phyloP scores from a whole-genome alignment of 371 early-diverging fungal species.

The Rhizopus delemar region DNA sequence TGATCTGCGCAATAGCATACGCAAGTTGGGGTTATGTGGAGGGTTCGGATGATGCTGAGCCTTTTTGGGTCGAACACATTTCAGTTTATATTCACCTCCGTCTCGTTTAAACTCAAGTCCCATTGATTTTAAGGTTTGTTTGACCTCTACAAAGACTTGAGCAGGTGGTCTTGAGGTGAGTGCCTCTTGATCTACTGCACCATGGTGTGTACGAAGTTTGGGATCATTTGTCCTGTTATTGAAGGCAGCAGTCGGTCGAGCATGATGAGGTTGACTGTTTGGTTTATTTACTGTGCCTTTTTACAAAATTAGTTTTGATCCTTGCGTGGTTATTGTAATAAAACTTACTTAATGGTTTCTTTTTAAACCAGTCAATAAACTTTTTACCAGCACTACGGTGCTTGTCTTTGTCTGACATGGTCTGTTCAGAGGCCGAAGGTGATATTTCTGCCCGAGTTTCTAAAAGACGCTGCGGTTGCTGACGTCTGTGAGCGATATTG shows the following conservation, averaged over 20 bases:
- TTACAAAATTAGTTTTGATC: too few relatives aligned
- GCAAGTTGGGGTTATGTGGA: constrained; percentile 23
- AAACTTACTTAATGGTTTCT: constrained; percentile 60
- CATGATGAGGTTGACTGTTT: constrained; percentile 14
- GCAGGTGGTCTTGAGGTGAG: constrained; percentile 73
- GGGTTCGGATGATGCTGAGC: background rate
- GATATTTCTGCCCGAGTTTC: constrained; percentile 13
- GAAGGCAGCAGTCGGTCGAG: constrained; percentile 3
- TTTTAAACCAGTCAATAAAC: constrained; percentile 72
- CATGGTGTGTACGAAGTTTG: constrained; percentile 75
- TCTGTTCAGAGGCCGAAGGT: constrained; percentile 44
- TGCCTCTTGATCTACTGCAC: constrained; percentile 77
- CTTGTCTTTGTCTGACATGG: constrained; percentile 34
- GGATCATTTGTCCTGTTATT: constrained; percentile 25
- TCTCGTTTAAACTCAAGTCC: constrained; percentile 76
- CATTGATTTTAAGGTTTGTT: constrained; percentile 60
- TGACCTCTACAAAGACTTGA: constrained; percentile 70
- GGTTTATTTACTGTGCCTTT: constrained; percentile 18
- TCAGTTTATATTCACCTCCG: constrained; percentile 70
- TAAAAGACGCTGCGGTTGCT: constrained; percentile 13
- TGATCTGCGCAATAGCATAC: constrained; percentile 39
- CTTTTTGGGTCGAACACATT: constrained; percentile 62
- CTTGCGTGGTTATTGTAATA: too few relatives aligned
- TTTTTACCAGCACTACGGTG: constrained; percentile 62
- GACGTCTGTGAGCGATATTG: constrained; percentile 26